Evolutionary conservation across 2,329 filamentous ascomycete species (phyloP), one percentile per base, ranked within the genome.

Genomic region (Sarocladium oryzae): DNA sequence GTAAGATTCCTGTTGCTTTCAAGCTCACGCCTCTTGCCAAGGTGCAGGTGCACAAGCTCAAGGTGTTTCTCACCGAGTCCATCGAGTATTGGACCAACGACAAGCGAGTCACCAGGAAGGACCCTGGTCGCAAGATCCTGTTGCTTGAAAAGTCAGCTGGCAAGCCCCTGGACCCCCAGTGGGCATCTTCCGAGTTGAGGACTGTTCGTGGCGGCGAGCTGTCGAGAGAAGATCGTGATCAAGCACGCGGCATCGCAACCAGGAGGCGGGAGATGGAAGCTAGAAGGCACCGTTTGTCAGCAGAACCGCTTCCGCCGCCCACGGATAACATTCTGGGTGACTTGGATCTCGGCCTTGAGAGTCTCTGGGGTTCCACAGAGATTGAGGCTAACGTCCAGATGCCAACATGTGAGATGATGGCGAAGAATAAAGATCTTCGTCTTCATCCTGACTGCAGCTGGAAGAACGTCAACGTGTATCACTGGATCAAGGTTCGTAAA

Each of bases 361-460:
- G 77, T 20, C 89, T 85, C 58, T 85, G 91, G 73, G 90, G 88
- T 1, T 86, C 90, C 18, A 96, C 91, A 0, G 91, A 96, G 69
- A 90, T 96, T 73, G 91, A 96, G 64, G 92, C 95, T 74, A 93
- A 86, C 55, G 89, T 96, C 9, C 89, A 95, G 69, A 77, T 96
- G 46, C 91, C 91, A 10, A 95, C 88, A 32, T 96, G 91, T 63
- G 82, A 88, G 58, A 85, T 85, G 62, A 91, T 95, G 85, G 82
- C 86, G 20, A 86, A 85, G 60, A 85, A 91, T 61, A 78, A 77
- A 64, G 66, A 67, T 8, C 52, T 79, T 33, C 79, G 82, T 54
- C 70, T 96, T 53, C 86, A 96, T 64, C 92, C 92, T 50, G 90
- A 96, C 63, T 95, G 89, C 51, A 95, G 89, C 52, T 96, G 92